A percentile compares a stretch with the other conserved stretches of the same genome.
Evolutionary conservation across 2,329 filamentous ascomycete species (phyloP).

Genomic region (Tolypocladium inflatum): DNA sequence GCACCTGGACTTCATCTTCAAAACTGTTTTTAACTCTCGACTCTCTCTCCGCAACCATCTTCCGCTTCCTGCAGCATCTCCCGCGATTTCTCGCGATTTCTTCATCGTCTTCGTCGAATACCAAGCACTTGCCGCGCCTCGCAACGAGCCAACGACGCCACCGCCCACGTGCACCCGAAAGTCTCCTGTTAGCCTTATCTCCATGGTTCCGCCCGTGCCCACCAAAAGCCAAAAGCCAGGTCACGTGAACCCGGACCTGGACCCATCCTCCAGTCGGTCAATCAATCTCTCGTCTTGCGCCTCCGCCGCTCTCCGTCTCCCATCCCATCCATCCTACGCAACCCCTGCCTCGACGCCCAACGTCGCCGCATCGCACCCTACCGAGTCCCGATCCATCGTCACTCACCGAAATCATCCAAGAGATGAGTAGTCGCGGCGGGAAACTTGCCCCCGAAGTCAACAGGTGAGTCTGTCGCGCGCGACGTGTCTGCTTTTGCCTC

Average conservation of each 20-base stretch:
- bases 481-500: not conserved
- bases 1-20: not conserved
- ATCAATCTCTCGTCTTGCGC: constrained; percentile 14
- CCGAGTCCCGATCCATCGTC: constrained; percentile 20
- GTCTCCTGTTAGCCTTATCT: not conserved
- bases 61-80: not conserved
- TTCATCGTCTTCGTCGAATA: not conserved
- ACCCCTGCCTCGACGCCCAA: constrained; percentile 8
- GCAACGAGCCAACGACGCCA: not conserved
- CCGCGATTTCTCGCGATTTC: not conserved
- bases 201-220: too few species aligned
- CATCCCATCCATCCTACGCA: constrained; percentile 16
- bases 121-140: too few species aligned
- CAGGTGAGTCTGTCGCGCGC: constrained; percentile 45
- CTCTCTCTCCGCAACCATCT: not conserved
- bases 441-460: constrained; percentile 99
- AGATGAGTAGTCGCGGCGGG: constrained; percentile 92
- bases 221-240: not conserved
- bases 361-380: constrained; percentile 11
- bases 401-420: constrained; percentile 41
- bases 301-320: constrained; percentile 18
- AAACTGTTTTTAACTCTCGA: not conserved
- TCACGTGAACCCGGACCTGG: constrained; percentile 15
- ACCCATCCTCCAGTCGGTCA: constrained; percentile 13
- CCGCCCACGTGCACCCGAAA: not conserved